A percentile compares a stretch with the other conserved stretches of the same genome.
Conservation (phyloP, 2,329 filamentous ascomycete species). For the Hymenoscyphus scutula region DNA sequence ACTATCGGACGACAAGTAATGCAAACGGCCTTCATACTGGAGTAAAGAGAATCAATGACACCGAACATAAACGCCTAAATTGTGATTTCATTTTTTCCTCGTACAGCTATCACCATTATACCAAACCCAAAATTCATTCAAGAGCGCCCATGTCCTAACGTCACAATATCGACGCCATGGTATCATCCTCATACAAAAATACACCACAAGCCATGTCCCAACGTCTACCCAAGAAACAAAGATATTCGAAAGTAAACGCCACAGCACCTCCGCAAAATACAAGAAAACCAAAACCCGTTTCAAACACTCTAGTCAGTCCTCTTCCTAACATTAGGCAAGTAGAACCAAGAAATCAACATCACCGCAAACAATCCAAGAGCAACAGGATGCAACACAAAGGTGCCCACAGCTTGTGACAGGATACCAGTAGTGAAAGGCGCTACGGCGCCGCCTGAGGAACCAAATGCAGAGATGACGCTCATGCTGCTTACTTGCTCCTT, state of each 20-base stretch:
- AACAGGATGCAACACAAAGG: conserved; percentile 52
- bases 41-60: no score
- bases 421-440: conserved; percentile 51
- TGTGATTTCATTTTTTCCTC: no score
- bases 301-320: conserved; percentile 49
- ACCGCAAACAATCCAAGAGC: conserved; percentile 62
- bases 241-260: conserved; percentile 19
- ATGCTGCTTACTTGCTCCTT: conserved; percentile 61
- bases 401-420: conserved; percentile 45
- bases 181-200: conserved; percentile 2
- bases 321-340: conserved; percentile 56
- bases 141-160: no score
- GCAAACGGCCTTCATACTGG: no score
- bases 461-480: conserved; percentile 67
- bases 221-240: conserved; percentile 19
- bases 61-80: no score
- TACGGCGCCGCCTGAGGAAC: conserved; percentile 67
- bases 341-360: conserved; percentile 66
- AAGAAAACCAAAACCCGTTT: not conserved
- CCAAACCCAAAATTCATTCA: no score
- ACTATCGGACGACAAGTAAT: no score
- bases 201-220: conserved; percentile 27
- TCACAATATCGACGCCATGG: no score
- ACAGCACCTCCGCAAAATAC: conserved; percentile 25
- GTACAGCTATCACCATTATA: no score